phyloP scores from a whole-genome alignment of 2,329 filamentous ascomycete species.

The Zymoseptoria brevis region DNA sequence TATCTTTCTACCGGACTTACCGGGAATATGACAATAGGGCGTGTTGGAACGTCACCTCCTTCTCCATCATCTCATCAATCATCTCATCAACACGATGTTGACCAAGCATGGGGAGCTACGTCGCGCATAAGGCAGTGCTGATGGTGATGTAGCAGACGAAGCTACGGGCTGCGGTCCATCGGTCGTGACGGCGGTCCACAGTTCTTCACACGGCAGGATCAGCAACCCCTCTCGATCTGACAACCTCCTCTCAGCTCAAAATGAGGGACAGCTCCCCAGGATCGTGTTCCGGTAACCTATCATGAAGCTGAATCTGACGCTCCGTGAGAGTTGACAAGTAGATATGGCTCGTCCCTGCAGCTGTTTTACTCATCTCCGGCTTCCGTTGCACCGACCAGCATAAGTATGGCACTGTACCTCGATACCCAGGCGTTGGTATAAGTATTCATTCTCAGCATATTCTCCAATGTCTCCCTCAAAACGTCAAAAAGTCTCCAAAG shows the following conservation, averaged over 20 bases:
- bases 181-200: background rate
- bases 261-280: slow-evolving; percentile 4
- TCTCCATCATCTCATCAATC: too few relatives aligned
- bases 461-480: slow-evolving; percentile 11
- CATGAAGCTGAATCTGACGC: background rate
- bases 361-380: background rate
- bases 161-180: background rate
- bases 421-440: background rate
- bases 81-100: too few relatives aligned
- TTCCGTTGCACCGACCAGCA: background rate
- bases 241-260: background rate
- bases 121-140: too few relatives aligned
- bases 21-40: too few relatives aligned
- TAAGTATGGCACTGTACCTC: background rate
- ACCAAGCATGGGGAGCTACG: too few relatives aligned
- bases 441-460: background rate
- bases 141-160: background rate
- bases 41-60: too few relatives aligned
- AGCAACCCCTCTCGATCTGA: background rate
- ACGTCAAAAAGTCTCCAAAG: slow-evolving; percentile 14
- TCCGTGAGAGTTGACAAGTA: background rate
- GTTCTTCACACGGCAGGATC: background rate
- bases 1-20: background rate
- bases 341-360: background rate
- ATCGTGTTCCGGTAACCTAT: background rate